A percentile compares a stretch with the other conserved stretches of the same genome.
These are phyloP conservation scores for Kwoniella dejecticola DNA, from an alignment of 768 basidiomycete species.

Conservation along the genomic window DNA sequence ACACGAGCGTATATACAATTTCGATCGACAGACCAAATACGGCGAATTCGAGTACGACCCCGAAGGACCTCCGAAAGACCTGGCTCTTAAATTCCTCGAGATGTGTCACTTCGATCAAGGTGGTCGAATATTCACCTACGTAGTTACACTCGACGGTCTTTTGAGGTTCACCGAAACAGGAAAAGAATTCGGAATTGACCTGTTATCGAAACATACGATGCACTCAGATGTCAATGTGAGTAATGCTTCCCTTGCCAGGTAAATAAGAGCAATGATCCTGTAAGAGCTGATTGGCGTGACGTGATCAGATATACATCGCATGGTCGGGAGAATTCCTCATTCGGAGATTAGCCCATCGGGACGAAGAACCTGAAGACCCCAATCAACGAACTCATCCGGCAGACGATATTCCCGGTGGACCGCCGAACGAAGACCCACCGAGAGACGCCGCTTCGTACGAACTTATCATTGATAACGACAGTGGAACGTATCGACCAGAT, in stretches of 20 bases:
- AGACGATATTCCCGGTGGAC: slow-evolving; percentile 35
- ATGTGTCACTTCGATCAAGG: slow-evolving; percentile 59
- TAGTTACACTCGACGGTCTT: slow-evolving; percentile 72
- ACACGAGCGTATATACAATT: slow-evolving; percentile 58
- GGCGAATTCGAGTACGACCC: slow-evolving; percentile 41
- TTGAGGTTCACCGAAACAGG: slow-evolving; percentile 85
- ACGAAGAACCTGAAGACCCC: slow-evolving; percentile 58
- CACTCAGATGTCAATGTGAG: slow-evolving; percentile 65
- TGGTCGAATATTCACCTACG: slow-evolving; percentile 72
- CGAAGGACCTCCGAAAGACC: slow-evolving; percentile 32
- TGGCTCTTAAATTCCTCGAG: slow-evolving; percentile 57
- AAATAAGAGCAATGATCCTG: background rate
- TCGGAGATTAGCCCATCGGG: slow-evolving; percentile 65
- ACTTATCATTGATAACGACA: slow-evolving; percentile 75
- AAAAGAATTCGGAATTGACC: slow-evolving; percentile 82
- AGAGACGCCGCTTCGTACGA: slow-evolving; percentile 66
- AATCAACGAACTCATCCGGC: slow-evolving; percentile 57
- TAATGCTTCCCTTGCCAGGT: background rate
- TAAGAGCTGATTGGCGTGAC: slow-evolving; percentile 11
- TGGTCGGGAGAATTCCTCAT: slow-evolving; percentile 58
- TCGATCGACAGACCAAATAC: slow-evolving; percentile 56
- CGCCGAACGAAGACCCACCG: slow-evolving; percentile 37
- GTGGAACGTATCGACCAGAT: slow-evolving; percentile 79
- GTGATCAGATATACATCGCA: slow-evolving; percentile 58
- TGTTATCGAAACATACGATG: slow-evolving; percentile 82